phyloP scores from a whole-genome alignment of 2,329 filamentous ascomycete genomes.

The Colletotrichum somersetense region DNA sequence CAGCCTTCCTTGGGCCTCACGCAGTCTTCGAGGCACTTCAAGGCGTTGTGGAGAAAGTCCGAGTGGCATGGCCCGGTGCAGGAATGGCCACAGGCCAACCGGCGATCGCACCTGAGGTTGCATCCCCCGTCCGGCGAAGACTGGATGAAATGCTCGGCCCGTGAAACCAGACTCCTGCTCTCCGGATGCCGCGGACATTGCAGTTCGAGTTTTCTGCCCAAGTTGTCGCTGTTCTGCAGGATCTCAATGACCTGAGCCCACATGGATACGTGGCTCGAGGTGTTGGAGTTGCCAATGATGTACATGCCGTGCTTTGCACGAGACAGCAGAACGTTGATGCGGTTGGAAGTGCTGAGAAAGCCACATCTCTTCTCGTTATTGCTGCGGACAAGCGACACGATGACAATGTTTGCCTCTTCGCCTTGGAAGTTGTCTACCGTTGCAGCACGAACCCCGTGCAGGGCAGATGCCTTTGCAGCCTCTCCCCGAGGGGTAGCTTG shows the following conservation, averaged over 20 bases:
- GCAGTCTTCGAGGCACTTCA: slow-evolving; percentile 61
- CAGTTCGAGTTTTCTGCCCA: slow-evolving; percentile 66
- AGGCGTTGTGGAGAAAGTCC: slow-evolving; percentile 58
- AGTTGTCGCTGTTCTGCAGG: slow-evolving; percentile 57
- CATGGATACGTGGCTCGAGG: slow-evolving; percentile 69
- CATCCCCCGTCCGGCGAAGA: slow-evolving; percentile 75
- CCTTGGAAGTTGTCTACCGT: slow-evolving; percentile 85
- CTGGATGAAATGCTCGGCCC: slow-evolving; percentile 68
- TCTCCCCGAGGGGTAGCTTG: neutral
- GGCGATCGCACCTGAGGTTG: slow-evolving; percentile 60
- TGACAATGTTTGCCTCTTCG: slow-evolving; percentile 78
- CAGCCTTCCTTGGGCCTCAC: slow-evolving; percentile 57
- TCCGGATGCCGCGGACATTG: slow-evolving; percentile 72
- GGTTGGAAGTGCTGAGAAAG: slow-evolving; percentile 75
- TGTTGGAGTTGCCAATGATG: slow-evolving; percentile 75
- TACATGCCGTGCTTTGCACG: slow-evolving; percentile 79
- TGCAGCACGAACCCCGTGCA: slow-evolving; percentile 66
- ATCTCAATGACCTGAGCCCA: slow-evolving; percentile 71
- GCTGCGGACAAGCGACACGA: slow-evolving; percentile 79
- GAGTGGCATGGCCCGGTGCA: slow-evolving; percentile 63
- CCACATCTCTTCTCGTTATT: slow-evolving; percentile 70
- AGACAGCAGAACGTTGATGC: slow-evolving; percentile 77
- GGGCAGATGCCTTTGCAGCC: slow-evolving; percentile 51
- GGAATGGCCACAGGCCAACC: slow-evolving; percentile 62
- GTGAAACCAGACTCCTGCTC: slow-evolving; percentile 61